A percentile compares a stretch with the other conserved stretches of the same genome.
Evolutionary conservation across 225 moss, liverwort and hornwort genomes (phyloP).

Genomic region (Marchantia polymorpha): DNA sequence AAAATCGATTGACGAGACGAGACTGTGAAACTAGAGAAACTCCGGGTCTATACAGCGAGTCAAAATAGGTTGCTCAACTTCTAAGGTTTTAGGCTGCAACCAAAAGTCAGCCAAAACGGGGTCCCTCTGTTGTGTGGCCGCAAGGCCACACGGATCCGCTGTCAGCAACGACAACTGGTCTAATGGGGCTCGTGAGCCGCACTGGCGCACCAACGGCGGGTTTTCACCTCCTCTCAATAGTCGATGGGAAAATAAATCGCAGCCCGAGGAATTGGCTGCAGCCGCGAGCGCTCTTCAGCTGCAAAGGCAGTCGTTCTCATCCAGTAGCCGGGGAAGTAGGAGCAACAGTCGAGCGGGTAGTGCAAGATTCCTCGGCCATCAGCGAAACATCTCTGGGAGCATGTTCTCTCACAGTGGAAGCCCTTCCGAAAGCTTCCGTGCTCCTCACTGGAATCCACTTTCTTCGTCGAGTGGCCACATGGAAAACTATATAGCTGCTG

Average conservation of each 20-base stretch:
- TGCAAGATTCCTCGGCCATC: slow-evolving; percentile 58
- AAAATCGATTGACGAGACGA: not conserved
- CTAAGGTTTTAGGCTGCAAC: slow-evolving; percentile 25
- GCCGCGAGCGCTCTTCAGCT: slow-evolving; percentile 54
- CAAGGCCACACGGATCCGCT: slow-evolving; percentile 78
- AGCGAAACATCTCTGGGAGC: slow-evolving; percentile 61
- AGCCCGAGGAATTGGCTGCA: slow-evolving; percentile 61
- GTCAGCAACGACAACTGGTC: slow-evolving; percentile 62
- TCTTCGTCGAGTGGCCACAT: slow-evolving; percentile 61
- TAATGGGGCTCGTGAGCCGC: slow-evolving; percentile 54
- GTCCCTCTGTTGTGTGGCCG: slow-evolving; percentile 93
- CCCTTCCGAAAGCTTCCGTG: slow-evolving; percentile 65
- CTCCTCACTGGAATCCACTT: slow-evolving; percentile 67
- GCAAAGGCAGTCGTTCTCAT: slow-evolving; percentile 62
- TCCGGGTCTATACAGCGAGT: not conserved
- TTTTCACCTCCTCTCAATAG: slow-evolving; percentile 51
- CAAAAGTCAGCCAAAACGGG: slow-evolving; percentile 50
- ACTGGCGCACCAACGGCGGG: slow-evolving; percentile 56
- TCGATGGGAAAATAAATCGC: slow-evolving; percentile 53
- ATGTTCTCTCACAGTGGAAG: slow-evolving; percentile 53
- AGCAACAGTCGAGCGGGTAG: slow-evolving; percentile 69
- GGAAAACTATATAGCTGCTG: slow-evolving; percentile 58
- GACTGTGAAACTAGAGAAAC: not conserved
- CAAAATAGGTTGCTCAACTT: slow-evolving; percentile 26
- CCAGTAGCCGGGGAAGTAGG: slow-evolving; percentile 69